Evolutionary conservation across 2,329 filamentous ascomycete species (phyloP).

Genomic region (Penicillium olsonii): DNA sequence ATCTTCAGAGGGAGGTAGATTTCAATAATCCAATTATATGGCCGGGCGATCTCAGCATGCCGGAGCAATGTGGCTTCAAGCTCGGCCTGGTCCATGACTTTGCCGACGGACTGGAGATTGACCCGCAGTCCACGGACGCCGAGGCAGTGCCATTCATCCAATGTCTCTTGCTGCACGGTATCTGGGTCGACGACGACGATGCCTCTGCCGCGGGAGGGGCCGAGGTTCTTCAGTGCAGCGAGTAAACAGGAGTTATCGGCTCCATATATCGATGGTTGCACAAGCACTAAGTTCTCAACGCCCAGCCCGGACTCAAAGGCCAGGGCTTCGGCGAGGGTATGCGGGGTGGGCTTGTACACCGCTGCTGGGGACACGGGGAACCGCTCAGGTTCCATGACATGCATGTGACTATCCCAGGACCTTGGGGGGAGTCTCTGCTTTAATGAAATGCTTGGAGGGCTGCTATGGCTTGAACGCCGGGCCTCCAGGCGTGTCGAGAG

Average conservation of each 20-base stretch:
- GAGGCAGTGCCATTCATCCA: slow-evolving; percentile 57
- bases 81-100: slow-evolving; percentile 41
- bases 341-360: slow-evolving; percentile 53
- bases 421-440: slow-evolving; percentile 30
- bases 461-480: slow-evolving; percentile 15
- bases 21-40: slow-evolving; percentile 60
- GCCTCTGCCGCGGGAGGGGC: slow-evolving; percentile 53
- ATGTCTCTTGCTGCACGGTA: slow-evolving; percentile 37
- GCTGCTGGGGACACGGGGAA: slow-evolving; percentile 54
- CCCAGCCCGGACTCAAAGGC: slow-evolving; percentile 54
- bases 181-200: slow-evolving; percentile 59
- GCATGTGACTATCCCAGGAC: slow-evolving; percentile 66
- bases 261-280: slow-evolving; percentile 65
- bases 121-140: slow-evolving; percentile 62
- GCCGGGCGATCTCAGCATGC: slow-evolving; percentile 55
- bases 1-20: slow-evolving; percentile 58
- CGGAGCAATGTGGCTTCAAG: slow-evolving; percentile 46
- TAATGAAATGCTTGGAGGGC: slow-evolving; percentile 12
- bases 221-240: slow-evolving; percentile 54
- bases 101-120: slow-evolving; percentile 59
- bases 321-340: slow-evolving; percentile 55
- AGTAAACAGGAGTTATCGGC: slow-evolving; percentile 62
- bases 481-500: slow-evolving; percentile 9
- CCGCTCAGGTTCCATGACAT: slow-evolving; percentile 57
- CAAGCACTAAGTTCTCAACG: slow-evolving; percentile 59